A percentile compares a stretch with the other conserved stretches of the same genome.
phyloP scores from a whole-genome alignment of 139 green algal genomes.

The Yamagishiella unicocca region DNA sequence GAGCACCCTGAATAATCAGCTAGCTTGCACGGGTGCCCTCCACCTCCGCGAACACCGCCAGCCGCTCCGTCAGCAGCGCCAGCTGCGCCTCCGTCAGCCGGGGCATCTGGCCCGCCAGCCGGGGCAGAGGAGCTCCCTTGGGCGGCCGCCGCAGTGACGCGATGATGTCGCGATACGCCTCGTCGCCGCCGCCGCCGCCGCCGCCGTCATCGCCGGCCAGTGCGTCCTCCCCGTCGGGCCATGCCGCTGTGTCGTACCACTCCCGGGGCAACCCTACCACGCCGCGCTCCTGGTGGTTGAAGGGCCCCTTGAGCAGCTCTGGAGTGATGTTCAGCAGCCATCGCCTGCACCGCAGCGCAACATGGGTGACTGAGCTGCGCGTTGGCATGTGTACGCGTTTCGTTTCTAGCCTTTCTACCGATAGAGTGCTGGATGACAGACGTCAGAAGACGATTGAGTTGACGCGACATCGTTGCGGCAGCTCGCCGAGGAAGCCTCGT shows the following conservation, averaged over 20 bases:
- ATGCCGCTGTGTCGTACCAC: slow-evolving; percentile 55
- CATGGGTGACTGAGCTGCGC: too few species aligned
- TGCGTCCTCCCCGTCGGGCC: neutral
- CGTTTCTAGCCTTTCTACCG: too few species aligned
- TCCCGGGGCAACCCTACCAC: slow-evolving; percentile 58
- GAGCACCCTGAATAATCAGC: too few species aligned
- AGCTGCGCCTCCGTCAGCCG: slow-evolving; percentile 10
- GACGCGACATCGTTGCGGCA: too few species aligned
- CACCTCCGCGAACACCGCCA: neutral
- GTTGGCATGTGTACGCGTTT: too few species aligned
- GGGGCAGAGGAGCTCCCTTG: neutral
- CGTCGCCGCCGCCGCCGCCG: neutral
- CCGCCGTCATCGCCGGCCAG: neutral
- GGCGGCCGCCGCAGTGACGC: neutral
- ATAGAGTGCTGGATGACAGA: too few species aligned
- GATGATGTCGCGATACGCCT: neutral
- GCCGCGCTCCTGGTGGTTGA: slow-evolving; percentile 66
- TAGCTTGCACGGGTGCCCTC: too few species aligned
- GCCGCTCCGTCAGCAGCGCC: slow-evolving; percentile 8
- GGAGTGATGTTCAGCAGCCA: slow-evolving; percentile 68
- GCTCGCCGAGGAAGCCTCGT: too few species aligned
- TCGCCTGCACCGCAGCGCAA: too few species aligned
- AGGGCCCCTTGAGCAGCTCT: slow-evolving; percentile 71
- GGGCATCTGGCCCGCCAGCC: neutral
- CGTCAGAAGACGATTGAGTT: too few species aligned